Conservation (phyloP, 495 filamentous ascomycete genomes). For the Astrothelium macrocarpum region DNA sequence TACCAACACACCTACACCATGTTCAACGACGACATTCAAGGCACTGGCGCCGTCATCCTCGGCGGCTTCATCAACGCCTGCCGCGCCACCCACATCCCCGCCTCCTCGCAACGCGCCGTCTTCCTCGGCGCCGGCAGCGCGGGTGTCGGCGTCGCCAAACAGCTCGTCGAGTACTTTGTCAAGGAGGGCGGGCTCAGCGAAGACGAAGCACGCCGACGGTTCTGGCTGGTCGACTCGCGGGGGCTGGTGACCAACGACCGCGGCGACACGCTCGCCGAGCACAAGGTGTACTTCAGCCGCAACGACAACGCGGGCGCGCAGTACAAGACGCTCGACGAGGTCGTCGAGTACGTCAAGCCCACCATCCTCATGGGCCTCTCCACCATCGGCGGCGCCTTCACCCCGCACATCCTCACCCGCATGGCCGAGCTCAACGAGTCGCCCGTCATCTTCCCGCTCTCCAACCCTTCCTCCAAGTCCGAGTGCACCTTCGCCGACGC, state of each 20-base stretch:
- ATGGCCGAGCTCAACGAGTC: slow-evolving; percentile 72
- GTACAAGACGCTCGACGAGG: slow-evolving; percentile 78
- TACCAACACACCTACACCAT: slow-evolving; percentile 82
- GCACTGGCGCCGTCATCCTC: slow-evolving; percentile 90
- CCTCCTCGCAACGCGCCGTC: slow-evolving; percentile 85
- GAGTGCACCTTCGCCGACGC: slow-evolving; percentile 96
- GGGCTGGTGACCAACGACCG: slow-evolving; percentile 90
- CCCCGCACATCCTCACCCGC: slow-evolving; percentile 70
- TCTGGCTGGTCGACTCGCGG: slow-evolving; percentile 88
- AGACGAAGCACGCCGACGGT: slow-evolving; percentile 77
- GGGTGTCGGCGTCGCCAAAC: slow-evolving; percentile 93
- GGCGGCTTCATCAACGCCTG: slow-evolving; percentile 92
- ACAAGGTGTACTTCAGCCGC: slow-evolving; percentile 97
- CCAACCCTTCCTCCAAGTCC: slow-evolving; percentile 89
- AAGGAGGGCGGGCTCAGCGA: slow-evolving; percentile 79
- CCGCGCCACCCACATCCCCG: slow-evolving; percentile 72
- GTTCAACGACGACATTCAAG: slow-evolving; percentile 99
- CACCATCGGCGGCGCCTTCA: slow-evolving; percentile 91
- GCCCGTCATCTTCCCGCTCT: slow-evolving; percentile 88
- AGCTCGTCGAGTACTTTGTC: slow-evolving; percentile 92
- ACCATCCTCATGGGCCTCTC: slow-evolving; percentile 92
- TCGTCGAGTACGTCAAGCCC: slow-evolving; percentile 87
- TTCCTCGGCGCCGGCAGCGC: slow-evolving; percentile 95
- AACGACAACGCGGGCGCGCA: slow-evolving; percentile 86
- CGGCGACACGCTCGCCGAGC: slow-evolving; percentile 85